A percentile compares a stretch with the other conserved stretches of the same genome.
Evolutionary conservation across 176 grass and related monocot genomes (phyloP).

Genomic region (Hyparrhenia diplandra): DNA sequence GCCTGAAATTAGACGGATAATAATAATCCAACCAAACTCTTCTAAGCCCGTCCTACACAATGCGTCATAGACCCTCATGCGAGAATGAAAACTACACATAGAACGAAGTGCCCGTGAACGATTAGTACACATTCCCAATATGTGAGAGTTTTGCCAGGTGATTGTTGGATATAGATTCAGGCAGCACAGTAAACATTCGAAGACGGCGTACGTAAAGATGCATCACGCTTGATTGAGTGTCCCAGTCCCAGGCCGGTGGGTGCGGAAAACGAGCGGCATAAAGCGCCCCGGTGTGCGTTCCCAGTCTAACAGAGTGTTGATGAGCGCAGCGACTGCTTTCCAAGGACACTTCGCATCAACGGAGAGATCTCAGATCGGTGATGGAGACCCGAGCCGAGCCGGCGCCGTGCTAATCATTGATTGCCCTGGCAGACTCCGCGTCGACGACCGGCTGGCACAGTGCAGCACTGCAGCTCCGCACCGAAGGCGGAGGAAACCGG

Average conservation of each 20-base stretch:
- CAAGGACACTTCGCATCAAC: constrained; percentile 6
- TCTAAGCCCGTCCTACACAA: not conserved
- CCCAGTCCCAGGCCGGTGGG: no score
- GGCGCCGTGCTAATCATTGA: constrained; percentile 9
- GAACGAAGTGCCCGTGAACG: not conserved
- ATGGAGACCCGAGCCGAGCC: not conserved
- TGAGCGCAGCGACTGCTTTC: constrained; percentile 1
- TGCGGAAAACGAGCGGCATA: not conserved
- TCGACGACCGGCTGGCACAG: not conserved
- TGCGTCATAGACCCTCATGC: not conserved
- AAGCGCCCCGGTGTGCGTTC: not conserved
- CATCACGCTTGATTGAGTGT: not conserved
- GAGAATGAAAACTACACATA: no score
- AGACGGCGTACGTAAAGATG: no score
- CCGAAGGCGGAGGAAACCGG: not conserved
- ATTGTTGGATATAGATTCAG: not conserved
- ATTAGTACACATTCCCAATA: no score
- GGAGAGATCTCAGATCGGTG: constrained; percentile 14
- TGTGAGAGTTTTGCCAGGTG: not conserved
- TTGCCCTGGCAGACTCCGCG: not conserved
- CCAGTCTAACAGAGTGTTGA: no score
- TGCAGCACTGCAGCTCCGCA: not conserved
- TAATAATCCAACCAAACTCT: not conserved
- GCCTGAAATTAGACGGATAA: not conserved
- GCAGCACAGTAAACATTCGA: no score